Evolutionary conservation across 179 eudicot genomes (phyloP).

Genomic region (Monotropa hypopitys): DNA sequence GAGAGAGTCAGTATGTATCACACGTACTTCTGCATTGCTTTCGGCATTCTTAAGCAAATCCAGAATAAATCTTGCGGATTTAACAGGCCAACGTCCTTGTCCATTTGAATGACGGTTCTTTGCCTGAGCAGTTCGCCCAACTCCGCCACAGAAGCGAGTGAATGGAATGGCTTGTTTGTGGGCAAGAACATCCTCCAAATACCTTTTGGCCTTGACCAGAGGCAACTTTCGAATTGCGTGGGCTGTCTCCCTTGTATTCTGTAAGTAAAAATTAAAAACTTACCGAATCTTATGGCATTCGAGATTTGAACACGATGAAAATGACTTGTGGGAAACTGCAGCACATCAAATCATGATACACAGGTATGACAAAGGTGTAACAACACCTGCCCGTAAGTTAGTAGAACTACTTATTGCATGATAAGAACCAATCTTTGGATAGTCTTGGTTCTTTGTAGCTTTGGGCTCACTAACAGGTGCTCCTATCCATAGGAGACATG

Average conservation of each 20-base stretch:
- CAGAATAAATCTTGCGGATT: slow-evolving; percentile 35
- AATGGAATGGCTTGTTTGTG: slow-evolving; percentile 54
- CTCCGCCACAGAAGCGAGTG: slow-evolving; percentile 48
- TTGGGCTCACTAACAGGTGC: background rate
- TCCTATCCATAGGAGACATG: background rate
- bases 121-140: slow-evolving; percentile 52
- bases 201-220: slow-evolving; percentile 41
- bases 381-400: background rate
- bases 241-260: slow-evolving; percentile 52
- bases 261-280: background rate
- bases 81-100: slow-evolving; percentile 58
- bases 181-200: slow-evolving; percentile 41
- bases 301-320: background rate
- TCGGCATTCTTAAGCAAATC: slow-evolving; percentile 47
- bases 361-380: background rate
- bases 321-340: background rate
- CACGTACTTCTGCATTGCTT: slow-evolving; percentile 38
- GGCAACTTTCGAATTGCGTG: slow-evolving; percentile 38
- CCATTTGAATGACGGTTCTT: slow-evolving; percentile 47
- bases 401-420: background rate
- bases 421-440: background rate
- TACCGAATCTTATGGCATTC: background rate
- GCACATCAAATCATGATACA: background rate
- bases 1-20: background rate
- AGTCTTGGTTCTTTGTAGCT: background rate